phyloP scores from a whole-genome alignment of 495 filamentous ascomycete genomes.

The Xylaria curta region DNA sequence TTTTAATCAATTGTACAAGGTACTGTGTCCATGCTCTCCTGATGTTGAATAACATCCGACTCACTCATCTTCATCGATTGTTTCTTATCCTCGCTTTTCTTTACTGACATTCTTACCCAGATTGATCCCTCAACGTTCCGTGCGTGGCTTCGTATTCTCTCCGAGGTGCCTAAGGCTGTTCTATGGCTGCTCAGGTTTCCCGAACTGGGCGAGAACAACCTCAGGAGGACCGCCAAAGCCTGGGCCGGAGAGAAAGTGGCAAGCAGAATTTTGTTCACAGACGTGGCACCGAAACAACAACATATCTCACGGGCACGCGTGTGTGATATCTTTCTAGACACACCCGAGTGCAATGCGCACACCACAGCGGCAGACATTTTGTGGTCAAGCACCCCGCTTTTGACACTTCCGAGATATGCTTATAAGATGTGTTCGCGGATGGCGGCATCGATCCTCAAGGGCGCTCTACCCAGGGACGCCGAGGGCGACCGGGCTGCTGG shows the following conservation, averaged over 20 bases:
- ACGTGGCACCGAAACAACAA: conserved; percentile 92
- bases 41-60: background rate
- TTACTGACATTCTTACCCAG: conserved; percentile 51
- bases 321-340: conserved; percentile 95
- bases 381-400: conserved; percentile 92
- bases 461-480: conserved; percentile 75
- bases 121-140: conserved; percentile 98
- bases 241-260: conserved; percentile 92
- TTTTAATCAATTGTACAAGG: conserved; percentile 99
- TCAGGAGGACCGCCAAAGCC: conserved; percentile 75
- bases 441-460: conserved; percentile 91
- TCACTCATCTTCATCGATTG: background rate
- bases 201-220: conserved; percentile 86
- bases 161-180: conserved; percentile 83
- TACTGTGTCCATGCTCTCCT: conserved; percentile 40
- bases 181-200: conserved; percentile 98
- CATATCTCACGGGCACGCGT: conserved; percentile 93
- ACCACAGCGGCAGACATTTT: conserved; percentile 96
- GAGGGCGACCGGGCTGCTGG: conserved; percentile 70
- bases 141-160: conserved; percentile 92
- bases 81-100: background rate
- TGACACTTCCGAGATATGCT: conserved; percentile 91
- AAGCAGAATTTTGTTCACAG: conserved; percentile 92
- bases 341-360: conserved; percentile 97
- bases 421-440: conserved; percentile 99